These are phyloP conservation scores for Metschnikowia reukaufii DNA, from an alignment of 805 yeast genomes.

Conservation along the genomic window DNA sequence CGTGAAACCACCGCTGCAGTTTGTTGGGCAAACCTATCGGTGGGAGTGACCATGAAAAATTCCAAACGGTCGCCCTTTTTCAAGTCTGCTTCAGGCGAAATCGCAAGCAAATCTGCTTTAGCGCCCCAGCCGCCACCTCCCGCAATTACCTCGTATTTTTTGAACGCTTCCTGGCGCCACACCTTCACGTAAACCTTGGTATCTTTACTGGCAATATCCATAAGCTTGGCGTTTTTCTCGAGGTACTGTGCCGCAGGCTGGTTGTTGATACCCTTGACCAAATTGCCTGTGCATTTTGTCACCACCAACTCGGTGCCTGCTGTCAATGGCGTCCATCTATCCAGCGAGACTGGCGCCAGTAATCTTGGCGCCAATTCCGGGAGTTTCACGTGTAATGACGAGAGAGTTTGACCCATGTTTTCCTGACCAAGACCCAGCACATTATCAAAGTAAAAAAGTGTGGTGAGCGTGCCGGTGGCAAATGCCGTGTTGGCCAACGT, in stretches of 20 bases:
- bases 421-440: background rate
- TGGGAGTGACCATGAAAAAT: constrained; percentile 47
- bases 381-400: constrained; percentile 26
- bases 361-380: constrained; percentile 21
- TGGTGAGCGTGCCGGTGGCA: constrained; percentile 33
- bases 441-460: constrained; percentile 37
- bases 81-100: constrained; percentile 56
- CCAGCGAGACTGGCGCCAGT: constrained; percentile 17
- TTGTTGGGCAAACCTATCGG: constrained; percentile 21
- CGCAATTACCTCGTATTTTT: constrained; percentile 55
- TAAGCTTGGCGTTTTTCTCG: constrained; percentile 44
- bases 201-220: constrained; percentile 42
- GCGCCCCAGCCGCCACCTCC: constrained; percentile 82
- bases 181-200: constrained; percentile 43
- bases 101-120: constrained; percentile 61
- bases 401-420: constrained; percentile 31
- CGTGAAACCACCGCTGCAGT: constrained; percentile 11
- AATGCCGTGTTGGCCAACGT: constrained; percentile 43
- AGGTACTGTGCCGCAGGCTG: constrained; percentile 58
- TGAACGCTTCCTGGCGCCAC: constrained; percentile 9
- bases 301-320: constrained; percentile 35
- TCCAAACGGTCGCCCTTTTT: constrained; percentile 46
- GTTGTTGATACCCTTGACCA: constrained; percentile 55
- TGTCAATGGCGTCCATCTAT: constrained; percentile 36
- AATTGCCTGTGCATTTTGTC: constrained; percentile 55